Conservation (phyloP, 805 yeast genomes). For the Scheffersomyces ergatensis region DNA sequence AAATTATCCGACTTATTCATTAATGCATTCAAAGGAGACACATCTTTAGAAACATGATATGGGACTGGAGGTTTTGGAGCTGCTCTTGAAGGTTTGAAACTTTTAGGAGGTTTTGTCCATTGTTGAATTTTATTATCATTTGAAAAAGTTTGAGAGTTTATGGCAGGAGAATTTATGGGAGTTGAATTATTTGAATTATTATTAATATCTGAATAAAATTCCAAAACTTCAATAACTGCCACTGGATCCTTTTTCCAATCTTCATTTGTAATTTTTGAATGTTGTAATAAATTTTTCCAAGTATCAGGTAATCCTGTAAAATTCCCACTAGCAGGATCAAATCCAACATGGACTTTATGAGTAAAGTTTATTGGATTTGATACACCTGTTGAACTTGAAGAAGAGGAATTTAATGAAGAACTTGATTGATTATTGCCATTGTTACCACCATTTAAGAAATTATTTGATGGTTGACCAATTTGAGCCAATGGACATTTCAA, state of each 20-base stretch:
- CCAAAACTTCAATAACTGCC: conserved; percentile 61
- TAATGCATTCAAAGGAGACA: conserved; percentile 34
- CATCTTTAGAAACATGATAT: conserved; percentile 29
- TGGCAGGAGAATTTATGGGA: conserved; percentile 24
- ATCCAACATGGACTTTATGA: conserved; percentile 88
- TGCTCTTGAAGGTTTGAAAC: conserved; percentile 34
- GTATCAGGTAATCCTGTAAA: conserved; percentile 57
- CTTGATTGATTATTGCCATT: conserved; percentile 1
- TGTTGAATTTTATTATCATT: conserved; percentile 27
- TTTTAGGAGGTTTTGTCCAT: conserved; percentile 28
- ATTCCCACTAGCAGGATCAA: conserved; percentile 70
- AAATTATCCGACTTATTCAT: conserved; percentile 25
- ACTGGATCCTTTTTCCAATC: conserved; percentile 64
- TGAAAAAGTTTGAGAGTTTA: background rate
- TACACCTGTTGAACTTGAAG: conserved; percentile 43
- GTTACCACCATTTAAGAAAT: conserved; percentile 2
- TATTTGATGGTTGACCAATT: conserved; percentile 19
- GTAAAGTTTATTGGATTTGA: conserved; percentile 94
- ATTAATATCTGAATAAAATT: conserved; percentile 49
- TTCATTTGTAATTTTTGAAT: conserved; percentile 58
- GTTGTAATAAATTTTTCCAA: conserved; percentile 55
- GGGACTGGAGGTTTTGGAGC: conserved; percentile 46
- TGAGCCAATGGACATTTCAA: conserved; percentile 67
- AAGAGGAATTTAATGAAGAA: background rate
- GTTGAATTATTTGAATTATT: conserved; percentile 31